These are phyloP conservation scores for Stenogyne calaminthoides DNA, from an alignment of 305 asterid species.

Conservation along the genomic window DNA sequence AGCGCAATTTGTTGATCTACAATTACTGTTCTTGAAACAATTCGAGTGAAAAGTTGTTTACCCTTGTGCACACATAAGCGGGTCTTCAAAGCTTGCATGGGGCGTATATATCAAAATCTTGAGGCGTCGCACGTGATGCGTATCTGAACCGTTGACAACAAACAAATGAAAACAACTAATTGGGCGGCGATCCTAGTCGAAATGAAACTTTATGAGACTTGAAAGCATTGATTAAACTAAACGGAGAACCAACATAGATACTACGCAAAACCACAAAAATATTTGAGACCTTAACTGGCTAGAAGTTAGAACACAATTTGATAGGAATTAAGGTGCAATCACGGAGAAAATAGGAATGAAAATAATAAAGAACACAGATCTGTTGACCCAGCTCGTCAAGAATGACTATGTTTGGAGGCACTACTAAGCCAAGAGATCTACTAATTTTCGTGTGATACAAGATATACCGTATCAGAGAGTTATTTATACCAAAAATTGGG, in stretches of 20 bases:
- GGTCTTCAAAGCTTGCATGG: constrained; percentile 85
- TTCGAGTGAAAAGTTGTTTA: constrained; percentile 25
- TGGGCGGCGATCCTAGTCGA: neutral
- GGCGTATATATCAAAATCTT: constrained; percentile 84
- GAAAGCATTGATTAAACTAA: neutral
- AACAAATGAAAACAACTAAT: constrained; percentile 1
- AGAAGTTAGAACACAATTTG: neutral
- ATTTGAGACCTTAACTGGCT: neutral
- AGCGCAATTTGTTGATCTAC: constrained; percentile 18
- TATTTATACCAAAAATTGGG: too few species aligned
- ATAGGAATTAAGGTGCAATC: too few species aligned
- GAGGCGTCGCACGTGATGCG: constrained; percentile 62
- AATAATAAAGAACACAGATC: too few species aligned
- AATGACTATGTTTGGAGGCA: too few species aligned
- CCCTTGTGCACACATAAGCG: constrained; percentile 88
- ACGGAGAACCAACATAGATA: neutral
- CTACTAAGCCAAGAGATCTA: too few species aligned
- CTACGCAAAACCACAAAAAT: neutral
- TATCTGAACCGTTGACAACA: constrained; percentile 50
- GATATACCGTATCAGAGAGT: too few species aligned
- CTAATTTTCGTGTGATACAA: too few species aligned
- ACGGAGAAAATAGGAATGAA: too few species aligned
- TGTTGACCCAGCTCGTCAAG: too few species aligned
- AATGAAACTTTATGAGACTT: neutral
- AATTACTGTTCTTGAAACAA: neutral